A percentile compares a stretch with the other conserved stretches of the same genome.
phyloP scores from a whole-genome alignment of 1,284 basidiomycete species.

The Leccinum subrobustum region DNA sequence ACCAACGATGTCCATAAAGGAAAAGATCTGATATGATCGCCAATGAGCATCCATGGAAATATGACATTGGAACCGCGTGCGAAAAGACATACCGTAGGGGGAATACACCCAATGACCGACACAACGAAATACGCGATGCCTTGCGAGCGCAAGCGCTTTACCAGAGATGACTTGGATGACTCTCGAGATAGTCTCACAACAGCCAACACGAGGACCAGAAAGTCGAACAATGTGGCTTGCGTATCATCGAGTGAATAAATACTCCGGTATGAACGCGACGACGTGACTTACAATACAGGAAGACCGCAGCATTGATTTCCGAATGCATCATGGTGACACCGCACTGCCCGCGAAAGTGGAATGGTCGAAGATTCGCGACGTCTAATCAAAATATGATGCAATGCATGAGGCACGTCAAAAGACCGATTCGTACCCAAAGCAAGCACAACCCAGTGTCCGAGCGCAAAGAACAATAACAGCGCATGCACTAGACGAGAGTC shows the following conservation, averaged over 20 bases:
- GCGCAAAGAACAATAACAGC: slow-evolving; percentile 9
- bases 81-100: slow-evolving; percentile 13
- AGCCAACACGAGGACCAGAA: slow-evolving; percentile 19
- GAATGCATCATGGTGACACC: background rate
- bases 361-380: background rate
- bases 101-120: slow-evolving; percentile 10
- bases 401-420: background rate
- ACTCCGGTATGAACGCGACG: background rate
- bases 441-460: slow-evolving; percentile 24
- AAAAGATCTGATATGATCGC: slow-evolving; percentile 12
- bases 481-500: slow-evolving; percentile 9
- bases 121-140: slow-evolving; percentile 24
- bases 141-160: slow-evolving; percentile 15
- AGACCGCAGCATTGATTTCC: slow-evolving; percentile 2
- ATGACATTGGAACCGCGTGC: background rate
- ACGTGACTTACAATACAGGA: slow-evolving; percentile 20
- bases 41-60: background rate
- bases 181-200: slow-evolving; percentile 14
- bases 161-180: slow-evolving; percentile 17
- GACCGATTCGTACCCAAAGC: slow-evolving; percentile 14
- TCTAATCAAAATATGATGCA: slow-evolving; percentile 6
- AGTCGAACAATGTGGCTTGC: slow-evolving; percentile 23
- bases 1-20: slow-evolving; percentile 2
- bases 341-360: background rate
- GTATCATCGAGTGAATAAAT: background rate